Evolutionary conservation across 805 yeast species (phyloP).

Genomic region (Candida saitoana): DNA sequence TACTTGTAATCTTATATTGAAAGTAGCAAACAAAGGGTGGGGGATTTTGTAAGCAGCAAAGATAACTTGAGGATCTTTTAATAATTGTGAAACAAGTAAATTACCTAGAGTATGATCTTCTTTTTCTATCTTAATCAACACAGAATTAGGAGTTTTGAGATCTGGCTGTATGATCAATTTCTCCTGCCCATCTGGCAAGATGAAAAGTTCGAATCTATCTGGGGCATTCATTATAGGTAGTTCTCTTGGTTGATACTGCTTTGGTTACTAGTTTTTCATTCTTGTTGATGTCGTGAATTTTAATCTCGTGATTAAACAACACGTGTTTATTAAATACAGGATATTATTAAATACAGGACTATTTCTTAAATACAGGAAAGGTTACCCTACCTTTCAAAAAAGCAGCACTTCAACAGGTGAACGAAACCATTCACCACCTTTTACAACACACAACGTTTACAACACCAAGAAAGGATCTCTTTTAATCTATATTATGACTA

Average conservation of each 20-base stretch:
- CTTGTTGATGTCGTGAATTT: no score
- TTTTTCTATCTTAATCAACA: conserved; percentile 86
- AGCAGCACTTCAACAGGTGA: no score
- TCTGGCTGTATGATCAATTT: conserved; percentile 92
- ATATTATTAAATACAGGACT: no score
- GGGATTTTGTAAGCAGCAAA: conserved; percentile 98
- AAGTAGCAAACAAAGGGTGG: conserved; percentile 95
- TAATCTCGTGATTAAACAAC: no score
- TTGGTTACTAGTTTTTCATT: no score
- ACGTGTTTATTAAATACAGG: no score
- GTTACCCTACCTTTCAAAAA: no score
- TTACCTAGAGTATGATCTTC: conserved; percentile 98
- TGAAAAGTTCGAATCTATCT: conserved; percentile 94
- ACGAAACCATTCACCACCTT: no score
- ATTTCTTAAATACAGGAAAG: no score
- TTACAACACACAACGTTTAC: no score
- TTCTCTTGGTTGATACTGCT: no score
- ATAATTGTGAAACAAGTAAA: conserved; percentile 77
- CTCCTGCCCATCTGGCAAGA: conserved; percentile 95
- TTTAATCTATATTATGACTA: neutral
- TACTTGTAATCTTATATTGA: conserved; percentile 90
- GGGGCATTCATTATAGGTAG: conserved; percentile 99
- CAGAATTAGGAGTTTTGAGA: conserved; percentile 91
- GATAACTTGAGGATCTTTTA: conserved; percentile 82
- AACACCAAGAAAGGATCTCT: no score